Percentiles rank a stretch among this genome's conserved stretches.
Conservation (phyloP, 179 eudicot genomes). For the Pouteria campechiana region DNA sequence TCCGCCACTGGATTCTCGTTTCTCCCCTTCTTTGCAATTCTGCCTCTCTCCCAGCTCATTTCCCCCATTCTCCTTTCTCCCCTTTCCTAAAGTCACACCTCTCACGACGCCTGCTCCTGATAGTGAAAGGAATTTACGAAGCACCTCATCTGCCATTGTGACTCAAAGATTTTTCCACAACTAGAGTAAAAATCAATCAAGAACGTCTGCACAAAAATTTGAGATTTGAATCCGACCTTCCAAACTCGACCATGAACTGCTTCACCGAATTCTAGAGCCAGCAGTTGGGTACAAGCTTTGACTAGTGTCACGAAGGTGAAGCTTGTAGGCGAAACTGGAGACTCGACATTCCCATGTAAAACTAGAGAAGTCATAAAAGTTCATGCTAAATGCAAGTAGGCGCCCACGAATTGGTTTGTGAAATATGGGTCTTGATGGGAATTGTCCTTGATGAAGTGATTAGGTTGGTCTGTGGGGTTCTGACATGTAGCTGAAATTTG, state of each 20-base stretch:
- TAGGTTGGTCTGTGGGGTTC: too few species aligned
- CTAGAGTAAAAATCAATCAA: conserved; percentile 12
- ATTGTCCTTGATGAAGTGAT: conserved; percentile 5
- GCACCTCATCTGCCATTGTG: too few species aligned
- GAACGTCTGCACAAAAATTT: conserved; percentile 9
- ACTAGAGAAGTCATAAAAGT: background rate
- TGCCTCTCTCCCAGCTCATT: too few species aligned
- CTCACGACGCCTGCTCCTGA: too few species aligned
- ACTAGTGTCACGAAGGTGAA: conserved; percentile 3
- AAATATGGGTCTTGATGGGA: conserved; percentile 2
- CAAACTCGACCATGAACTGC: conserved; percentile 10
- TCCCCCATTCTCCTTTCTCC: too few species aligned
- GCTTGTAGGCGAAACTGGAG: background rate
- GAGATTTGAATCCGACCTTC: conserved; percentile 6
- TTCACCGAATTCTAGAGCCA: conserved; percentile 3
- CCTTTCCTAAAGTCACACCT: too few species aligned
- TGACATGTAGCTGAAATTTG: too few species aligned
- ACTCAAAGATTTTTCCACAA: background rate
- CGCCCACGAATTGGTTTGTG: conserved; percentile 5
- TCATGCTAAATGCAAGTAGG: conserved; percentile 1
- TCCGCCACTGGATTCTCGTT: too few species aligned
- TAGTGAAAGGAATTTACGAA: too few species aligned
- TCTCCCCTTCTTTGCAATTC: too few species aligned
- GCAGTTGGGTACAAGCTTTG: background rate
- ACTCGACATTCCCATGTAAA: conserved; percentile 2